Base-by-base conservation (phyloP, 2,329 filamentous ascomycete genomes). In the Pestalotiopsis sp. region DNA sequence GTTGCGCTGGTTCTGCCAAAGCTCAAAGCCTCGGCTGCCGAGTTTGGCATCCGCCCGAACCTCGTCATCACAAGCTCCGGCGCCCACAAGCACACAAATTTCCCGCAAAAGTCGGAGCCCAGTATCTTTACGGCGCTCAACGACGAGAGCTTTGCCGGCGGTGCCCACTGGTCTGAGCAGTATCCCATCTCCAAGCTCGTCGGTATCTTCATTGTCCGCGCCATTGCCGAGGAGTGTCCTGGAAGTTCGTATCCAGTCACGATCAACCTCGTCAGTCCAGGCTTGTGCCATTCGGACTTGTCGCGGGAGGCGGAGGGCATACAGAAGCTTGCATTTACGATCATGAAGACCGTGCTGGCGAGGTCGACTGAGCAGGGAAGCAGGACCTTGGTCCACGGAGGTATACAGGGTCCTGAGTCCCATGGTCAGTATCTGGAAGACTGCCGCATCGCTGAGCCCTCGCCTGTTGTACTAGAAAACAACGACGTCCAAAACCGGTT, bases 261-360 rank as follows among this genome's bases (percentile, higher is more conserved):
- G 1, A 72, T 89, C 68, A 89, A 87, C 72, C 79, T 80, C 69
- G 70, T 86, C 23, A 87, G 86, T 68, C 87, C 87, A 0, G 87
- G 87, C 1, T 78, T 85, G 38, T 89, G 87, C 73, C 79, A 86
- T 56, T 83, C 84, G 0, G 77, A 82, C 27, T 77, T 89, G 1
- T 73, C 71, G 5, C 79, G 86, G 11, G 57, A 59, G 57, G 57
- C 57, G 20, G 23, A 59, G 1, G 81, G 86, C 0, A 31, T 65
- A 0, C 67, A 45, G 17, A 66, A 13, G 1, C 64, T 65, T 23
- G 66, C 20, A 41, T 73, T 41, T 41, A 73, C 61, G 23, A 67
- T 80, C 11, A 41, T 83, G 45, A 76, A 79, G 27, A 65, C 78
- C 12, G 6, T 82, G 23, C 65, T 84, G 45, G 84, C 80, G 2